Base-by-base conservation (phyloP, 1,284 basidiomycete genomes). In the Cutaneotrichosporon daszewskae region DNA sequence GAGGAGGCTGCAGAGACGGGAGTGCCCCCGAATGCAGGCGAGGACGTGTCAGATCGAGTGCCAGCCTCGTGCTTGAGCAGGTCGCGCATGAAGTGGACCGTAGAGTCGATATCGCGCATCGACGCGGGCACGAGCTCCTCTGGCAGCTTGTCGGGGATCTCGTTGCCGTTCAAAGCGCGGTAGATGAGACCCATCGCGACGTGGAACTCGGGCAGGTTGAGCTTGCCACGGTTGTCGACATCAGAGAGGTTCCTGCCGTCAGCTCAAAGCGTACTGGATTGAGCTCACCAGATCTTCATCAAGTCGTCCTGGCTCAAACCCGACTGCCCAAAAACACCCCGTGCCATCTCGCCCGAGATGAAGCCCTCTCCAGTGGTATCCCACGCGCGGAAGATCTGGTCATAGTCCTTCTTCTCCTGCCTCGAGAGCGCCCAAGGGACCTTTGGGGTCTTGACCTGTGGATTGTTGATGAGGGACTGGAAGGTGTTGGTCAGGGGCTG, bases 111-210 rank as follows among this genome's bases (percentile, higher is more conserved):
- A 66, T 96, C 91, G 26, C 84, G 80, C 47, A 88, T 82, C 0
- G 94, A 98, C 1, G 92, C 88, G 1, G 94, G 95, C 5, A 92
- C 76, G 36, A 99, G 81, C 72, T 98, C 95, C 7, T 81, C 71
- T 1, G 94, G 94, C 0, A 97, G 80, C 40, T 79, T 75, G 28
- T 88, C 83, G 1, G 95, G 95, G 34, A 98, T 80, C 3, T 83
- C 80, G 69, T 90, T 94, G 9, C 95, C 94, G 66, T 95, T 96
- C 31, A 96, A 76, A 32, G 81, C 89, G 61, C 94, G 83, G 72
- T 94, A 97, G 65, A 98, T 96, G 45, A 98, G 76, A 48, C 88
- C 92, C 94, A 99, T 99, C 1, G 94, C 95, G 43, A 97, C 87
- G 66, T 98, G 91, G 70, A 99, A 99, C 68, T 98, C 94, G 19